Evolutionary conservation across 108 stramenopile species (phyloP).

Genomic region (Fragilaria crotonensis): DNA sequence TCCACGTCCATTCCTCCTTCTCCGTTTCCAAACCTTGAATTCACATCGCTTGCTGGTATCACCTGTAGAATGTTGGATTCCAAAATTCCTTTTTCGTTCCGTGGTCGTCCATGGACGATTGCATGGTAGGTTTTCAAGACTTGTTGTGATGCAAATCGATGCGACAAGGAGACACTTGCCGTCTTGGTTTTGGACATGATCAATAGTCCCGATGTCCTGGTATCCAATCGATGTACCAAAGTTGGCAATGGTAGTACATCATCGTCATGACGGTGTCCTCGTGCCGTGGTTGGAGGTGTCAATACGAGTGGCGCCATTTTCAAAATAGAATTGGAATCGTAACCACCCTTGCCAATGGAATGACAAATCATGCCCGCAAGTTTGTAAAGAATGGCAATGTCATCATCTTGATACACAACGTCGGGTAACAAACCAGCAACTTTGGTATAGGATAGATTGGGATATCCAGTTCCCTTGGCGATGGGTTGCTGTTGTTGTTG

Average conservation of each 20-base stretch:
- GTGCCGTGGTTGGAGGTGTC: background rate
- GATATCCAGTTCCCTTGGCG: too few relatives aligned
- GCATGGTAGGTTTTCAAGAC: background rate
- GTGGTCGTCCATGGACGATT: background rate
- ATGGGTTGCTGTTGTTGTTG: too few relatives aligned
- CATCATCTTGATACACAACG: conserved; percentile 1
- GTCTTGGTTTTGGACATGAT: conserved; percentile 1
- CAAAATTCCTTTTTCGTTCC: background rate
- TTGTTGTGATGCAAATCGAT: background rate
- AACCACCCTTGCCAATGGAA: background rate
- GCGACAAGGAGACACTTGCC: background rate
- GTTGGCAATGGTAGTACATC: background rate
- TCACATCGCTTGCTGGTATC: too few relatives aligned
- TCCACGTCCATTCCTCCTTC: too few relatives aligned
- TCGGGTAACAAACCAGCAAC: too few relatives aligned
- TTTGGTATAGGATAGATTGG: too few relatives aligned
- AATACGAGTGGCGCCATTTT: background rate
- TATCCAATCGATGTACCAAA: background rate
- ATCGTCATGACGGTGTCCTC: too few relatives aligned
- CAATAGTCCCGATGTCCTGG: background rate
- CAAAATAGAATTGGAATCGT: background rate
- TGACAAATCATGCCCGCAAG: background rate
- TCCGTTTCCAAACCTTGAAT: too few relatives aligned
- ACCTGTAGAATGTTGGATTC: too few relatives aligned
- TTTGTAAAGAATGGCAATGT: conserved; percentile 1